Base-by-base conservation (phyloP, 1,139 yeast species). In the Suhomyces choctaworum region DNA sequence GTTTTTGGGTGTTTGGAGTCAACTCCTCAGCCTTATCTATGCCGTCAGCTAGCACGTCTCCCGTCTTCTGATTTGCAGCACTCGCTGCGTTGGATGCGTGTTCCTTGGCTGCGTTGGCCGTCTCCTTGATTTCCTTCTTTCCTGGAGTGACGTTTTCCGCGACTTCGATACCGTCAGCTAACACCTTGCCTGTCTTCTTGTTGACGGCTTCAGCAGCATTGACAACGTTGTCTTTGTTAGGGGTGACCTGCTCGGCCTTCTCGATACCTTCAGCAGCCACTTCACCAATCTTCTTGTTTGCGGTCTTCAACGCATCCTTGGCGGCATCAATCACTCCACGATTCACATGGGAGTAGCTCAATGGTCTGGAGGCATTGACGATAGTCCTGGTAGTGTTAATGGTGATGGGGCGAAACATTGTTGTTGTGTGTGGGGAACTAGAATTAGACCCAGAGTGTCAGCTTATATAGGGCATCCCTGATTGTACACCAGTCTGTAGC, bases 291-390 rank as follows among this genome's bases (percentile, higher is more conserved):
- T 59, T 53, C 35, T 56, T 51, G 46, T 67, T 67, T 27, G 61
- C 70, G 41, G 59, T 62, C 16, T 46, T 41, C 40, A 67, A 58
- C 7, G 56, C 59, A 17, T 62, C 61, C 47, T 66, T 67, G 12
- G 70, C 69, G 17, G 61, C 43, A 25, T 58, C 70, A 11, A 64
- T 49, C 17, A 67, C 51, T 3, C 70, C 60, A 29, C 52, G 54
- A 23, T 51, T 48, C 21, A 31, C 20, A 6, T 44, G 27, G n/a
- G 45, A 37, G 14, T 32, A 27, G 19, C 39, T 32, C 22, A 37
- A 27, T 8, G 36, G 29, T 44, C 43, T 36, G 27, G 27, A 17
- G 14, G 33, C 17, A 20, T 30, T 11, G 16, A 37, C 16, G 11
- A 36, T 22, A 14, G 31, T 24, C 25, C 29, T 33, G 19, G 39